Base-by-base conservation (phyloP, 306 rosid species). In the Malus asiatica region DNA sequence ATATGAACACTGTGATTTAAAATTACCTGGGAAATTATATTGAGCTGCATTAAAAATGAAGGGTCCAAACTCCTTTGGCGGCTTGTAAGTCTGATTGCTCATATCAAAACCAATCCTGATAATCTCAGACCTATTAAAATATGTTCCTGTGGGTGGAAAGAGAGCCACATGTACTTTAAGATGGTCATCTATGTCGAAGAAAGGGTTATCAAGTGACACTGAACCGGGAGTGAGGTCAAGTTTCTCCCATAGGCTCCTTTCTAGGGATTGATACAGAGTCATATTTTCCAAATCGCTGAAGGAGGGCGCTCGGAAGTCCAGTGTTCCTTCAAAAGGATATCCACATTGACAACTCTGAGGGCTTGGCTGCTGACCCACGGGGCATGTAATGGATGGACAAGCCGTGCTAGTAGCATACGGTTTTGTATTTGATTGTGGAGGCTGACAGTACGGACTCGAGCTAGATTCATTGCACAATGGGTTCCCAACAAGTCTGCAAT, bases 31-130 rank as follows among this genome's bases (percentile, higher is more conserved):
- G 69, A 96, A 90, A 66, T 77, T 73, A 78, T 96, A 96, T 69
- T 91, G 93, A 80, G 83, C 77, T 59, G 99, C 89, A 75, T 88
- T 80, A 38, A 92, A 90, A 73, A 72, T 84, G 79, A 82, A 96
- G 40, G 99, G 99, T 79, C 98, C 99, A 78, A 96, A 90, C 66
- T 68, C 80, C 1, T 0, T 5, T 1, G 99, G 99, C 27, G 97
- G 99, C 86, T 92, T 92, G 86, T 86, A 90, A 23, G 89, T 92
- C 88, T 96, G 99, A 73, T 88, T 88, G 76, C 86, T 89, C 87
- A 96, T 42, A 9, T 84, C 79, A 82, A 90, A 96, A 71, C 99
- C 99, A 65, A 96, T 84, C 82, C 97, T 89, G 72, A 79, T 86
- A 82, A 96, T 74, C 59, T 90, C 96, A 14, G 93, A 83, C 78